phyloP scores from a whole-genome alignment of 2,329 filamentous ascomycete species.

The Claviceps cyperi region DNA sequence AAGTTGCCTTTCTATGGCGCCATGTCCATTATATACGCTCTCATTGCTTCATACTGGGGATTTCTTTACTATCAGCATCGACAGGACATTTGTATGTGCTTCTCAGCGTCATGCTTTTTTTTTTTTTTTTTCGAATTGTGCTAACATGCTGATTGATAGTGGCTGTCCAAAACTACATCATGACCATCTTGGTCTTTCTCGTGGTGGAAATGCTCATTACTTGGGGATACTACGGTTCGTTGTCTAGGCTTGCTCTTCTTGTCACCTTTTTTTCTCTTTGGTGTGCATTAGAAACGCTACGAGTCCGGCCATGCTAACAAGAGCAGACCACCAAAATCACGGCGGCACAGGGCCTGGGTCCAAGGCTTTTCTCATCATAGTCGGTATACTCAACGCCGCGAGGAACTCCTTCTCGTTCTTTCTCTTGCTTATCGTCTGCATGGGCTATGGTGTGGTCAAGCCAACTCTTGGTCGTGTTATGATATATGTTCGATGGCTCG shows the following conservation, averaged over 20 bases:
- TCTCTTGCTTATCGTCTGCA: slow-evolving; percentile 91
- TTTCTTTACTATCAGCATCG: slow-evolving; percentile 93
- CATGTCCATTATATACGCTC: slow-evolving; percentile 82
- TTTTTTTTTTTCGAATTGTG: too few species aligned
- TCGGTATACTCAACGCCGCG: slow-evolving; percentile 84
- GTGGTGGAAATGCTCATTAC: slow-evolving; percentile 96
- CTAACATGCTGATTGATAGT: slow-evolving; percentile 31
- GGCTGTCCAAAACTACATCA: slow-evolving; percentile 97
- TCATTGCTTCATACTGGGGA: slow-evolving; percentile 73
- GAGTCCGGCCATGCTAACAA: slow-evolving; percentile 18
- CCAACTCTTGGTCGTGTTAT: slow-evolving; percentile 82
- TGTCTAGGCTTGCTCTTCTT: background rate
- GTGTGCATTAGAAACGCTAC: background rate
- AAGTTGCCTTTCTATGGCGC: slow-evolving; percentile 96
- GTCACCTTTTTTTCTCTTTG: background rate
- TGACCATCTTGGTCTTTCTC: slow-evolving; percentile 85
- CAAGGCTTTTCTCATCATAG: slow-evolving; percentile 76
- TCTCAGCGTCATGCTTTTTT: too few species aligned
- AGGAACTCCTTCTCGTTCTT: slow-evolving; percentile 98
- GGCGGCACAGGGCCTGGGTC: slow-evolving; percentile 72
- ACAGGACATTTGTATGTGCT: slow-evolving; percentile 62
- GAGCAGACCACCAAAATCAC: slow-evolving; percentile 73
- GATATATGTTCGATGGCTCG: slow-evolving; percentile 83
- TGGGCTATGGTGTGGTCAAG: slow-evolving; percentile 98
- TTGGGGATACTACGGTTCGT: slow-evolving; percentile 84